Evolutionary conservation across 257 asterid species (phyloP).

Genomic region (Knoxia roxburghii): DNA sequence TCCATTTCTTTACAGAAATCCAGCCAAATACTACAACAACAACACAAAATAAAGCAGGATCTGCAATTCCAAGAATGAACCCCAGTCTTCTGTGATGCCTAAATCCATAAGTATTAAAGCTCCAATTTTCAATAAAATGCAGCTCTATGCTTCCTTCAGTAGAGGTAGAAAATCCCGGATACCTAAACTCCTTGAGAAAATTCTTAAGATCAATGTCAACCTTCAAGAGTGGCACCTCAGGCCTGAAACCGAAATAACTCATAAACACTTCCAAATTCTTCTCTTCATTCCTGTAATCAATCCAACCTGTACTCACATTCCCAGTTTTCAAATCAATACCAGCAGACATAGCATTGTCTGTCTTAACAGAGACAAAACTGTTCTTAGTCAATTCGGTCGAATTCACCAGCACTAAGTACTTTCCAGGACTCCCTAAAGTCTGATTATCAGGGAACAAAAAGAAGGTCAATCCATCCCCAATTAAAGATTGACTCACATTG

Average conservation of each 20-base stretch:
- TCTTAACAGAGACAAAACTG: conserved; percentile 56
- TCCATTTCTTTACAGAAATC: conserved; percentile 62
- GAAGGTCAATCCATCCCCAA: conserved; percentile 79
- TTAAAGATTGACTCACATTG: conserved; percentile 62
- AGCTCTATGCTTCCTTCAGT: conserved; percentile 93
- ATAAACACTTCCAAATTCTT: conserved; percentile 57
- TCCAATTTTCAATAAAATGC: conserved; percentile 76
- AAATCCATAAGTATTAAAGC: conserved; percentile 60
- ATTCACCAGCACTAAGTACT: conserved; percentile 71
- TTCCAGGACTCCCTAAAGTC: conserved; percentile 78
- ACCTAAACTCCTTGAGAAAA: conserved; percentile 57
- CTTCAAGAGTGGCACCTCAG: conserved; percentile 45
- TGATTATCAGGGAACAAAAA: conserved; percentile 70
- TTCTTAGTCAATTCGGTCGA: conserved; percentile 65
- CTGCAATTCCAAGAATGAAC: conserved; percentile 68
- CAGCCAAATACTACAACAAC: conserved; percentile 47
- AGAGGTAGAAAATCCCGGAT: conserved; percentile 79
- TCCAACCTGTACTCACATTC: conserved; percentile 69
- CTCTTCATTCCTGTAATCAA: conserved; percentile 58
- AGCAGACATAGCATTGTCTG: conserved; percentile 39
- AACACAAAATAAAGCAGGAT: conserved; percentile 55
- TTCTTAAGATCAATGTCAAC: conserved; percentile 61
- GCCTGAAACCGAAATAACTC: conserved; percentile 69
- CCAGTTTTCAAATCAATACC: conserved; percentile 63
- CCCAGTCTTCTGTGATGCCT: conserved; percentile 44